Conservation (phyloP, 78 protist species). For the Dictyostelium citrinum region DNA sequence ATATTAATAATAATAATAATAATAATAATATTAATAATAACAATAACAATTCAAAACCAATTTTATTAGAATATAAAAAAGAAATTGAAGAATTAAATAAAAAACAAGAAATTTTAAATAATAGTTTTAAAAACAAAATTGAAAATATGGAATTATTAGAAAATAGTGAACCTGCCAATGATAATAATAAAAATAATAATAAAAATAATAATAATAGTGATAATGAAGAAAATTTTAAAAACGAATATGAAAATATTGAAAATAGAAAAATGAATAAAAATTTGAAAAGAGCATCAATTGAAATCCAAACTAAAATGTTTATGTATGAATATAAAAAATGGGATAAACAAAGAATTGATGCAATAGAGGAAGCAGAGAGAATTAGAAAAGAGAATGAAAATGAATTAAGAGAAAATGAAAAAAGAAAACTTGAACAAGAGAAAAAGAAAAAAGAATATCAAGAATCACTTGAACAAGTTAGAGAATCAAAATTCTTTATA, state of each 20-base stretch:
- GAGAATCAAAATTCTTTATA: not conserved
- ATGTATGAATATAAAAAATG: not conserved
- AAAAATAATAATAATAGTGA: not conserved
- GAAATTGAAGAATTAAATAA: not conserved
- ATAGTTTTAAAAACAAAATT: not conserved
- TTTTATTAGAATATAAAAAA: not conserved
- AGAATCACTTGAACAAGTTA: not conserved
- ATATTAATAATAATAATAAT: too few species aligned
- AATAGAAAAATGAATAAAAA: not conserved
- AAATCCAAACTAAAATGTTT: not conserved
- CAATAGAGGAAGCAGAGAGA: not conserved
- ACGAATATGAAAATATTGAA: not conserved
- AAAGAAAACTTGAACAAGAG: not conserved
- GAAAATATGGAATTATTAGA: not conserved
- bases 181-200: not conserved
- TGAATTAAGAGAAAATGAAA: not conserved
- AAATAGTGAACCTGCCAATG: not conserved
- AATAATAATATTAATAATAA: too few species aligned
- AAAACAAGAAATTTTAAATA: not conserved
- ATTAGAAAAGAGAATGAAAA: not conserved
- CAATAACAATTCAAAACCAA: not conserved
- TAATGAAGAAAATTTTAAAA: not conserved
- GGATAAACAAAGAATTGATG: not conserved
- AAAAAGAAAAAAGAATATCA: not conserved
- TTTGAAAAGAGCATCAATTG: not conserved